These are phyloP conservation scores for Pichia paraexigua DNA, from an alignment of 805 yeast species.

Conservation along the genomic window DNA sequence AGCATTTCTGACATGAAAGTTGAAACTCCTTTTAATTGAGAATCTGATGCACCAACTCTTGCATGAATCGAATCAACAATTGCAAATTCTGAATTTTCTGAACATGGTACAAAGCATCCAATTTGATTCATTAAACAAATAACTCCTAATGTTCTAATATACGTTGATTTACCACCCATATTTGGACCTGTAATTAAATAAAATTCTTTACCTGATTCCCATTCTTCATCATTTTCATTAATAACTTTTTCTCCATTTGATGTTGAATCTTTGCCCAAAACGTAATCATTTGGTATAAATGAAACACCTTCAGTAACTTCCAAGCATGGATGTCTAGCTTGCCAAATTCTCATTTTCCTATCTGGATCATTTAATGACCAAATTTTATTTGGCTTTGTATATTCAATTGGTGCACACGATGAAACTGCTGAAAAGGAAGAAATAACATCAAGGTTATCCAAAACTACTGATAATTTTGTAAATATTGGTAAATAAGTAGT, in stretches of 20 bases:
- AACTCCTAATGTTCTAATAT: conserved; percentile 83
- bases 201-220: conserved; percentile 46
- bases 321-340: conserved; percentile 92
- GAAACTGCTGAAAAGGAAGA: conserved; percentile 79
- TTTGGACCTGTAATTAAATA: conserved; percentile 90
- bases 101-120: conserved; percentile 82
- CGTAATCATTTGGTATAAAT: conserved; percentile 91
- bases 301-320: conserved; percentile 85
- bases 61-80: conserved; percentile 89
- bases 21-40: conserved; percentile 93
- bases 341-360: conserved; percentile 48
- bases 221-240: conserved; percentile 1
- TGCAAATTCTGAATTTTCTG: conserved; percentile 63
- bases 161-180: conserved; percentile 97
- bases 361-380: conserved; percentile 39
- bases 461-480: conserved; percentile 51
- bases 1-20: conserved; percentile 97
- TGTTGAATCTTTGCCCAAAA: conserved; percentile 26
- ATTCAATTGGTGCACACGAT: conserved; percentile 76
- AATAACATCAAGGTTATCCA: conserved; percentile 78
- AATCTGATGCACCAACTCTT: conserved; percentile 98
- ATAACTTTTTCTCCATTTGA: not conserved
- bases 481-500: conserved; percentile 76
- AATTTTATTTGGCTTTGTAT: conserved; percentile 58
- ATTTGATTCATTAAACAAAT: conserved; percentile 81